Percentiles rank a stretch among this genome's conserved stretches.
Conservation (phyloP, 2,329 filamentous ascomycete species). For the Penicillium sp. region DNA sequence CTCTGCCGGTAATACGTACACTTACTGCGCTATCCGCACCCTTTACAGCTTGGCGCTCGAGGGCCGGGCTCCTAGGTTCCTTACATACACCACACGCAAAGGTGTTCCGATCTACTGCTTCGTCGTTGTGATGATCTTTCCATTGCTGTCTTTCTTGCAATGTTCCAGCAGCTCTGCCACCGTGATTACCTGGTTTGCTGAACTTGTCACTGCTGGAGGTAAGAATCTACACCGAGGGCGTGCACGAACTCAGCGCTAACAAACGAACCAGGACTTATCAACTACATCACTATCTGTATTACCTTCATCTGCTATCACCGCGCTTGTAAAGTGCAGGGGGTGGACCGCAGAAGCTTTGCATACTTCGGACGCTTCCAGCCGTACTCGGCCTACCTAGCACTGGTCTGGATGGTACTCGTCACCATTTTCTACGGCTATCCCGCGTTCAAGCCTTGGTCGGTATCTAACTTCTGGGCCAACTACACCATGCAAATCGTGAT, state of each 20-base stretch:
- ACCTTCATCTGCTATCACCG: conserved; percentile 62
- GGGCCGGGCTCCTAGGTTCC: conserved; percentile 54
- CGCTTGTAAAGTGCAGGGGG: conserved; percentile 52
- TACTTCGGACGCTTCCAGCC: conserved; percentile 62
- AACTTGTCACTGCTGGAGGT: conserved; percentile 58
- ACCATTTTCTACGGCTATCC: conserved; percentile 56
- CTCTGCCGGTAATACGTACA: conserved; percentile 58
- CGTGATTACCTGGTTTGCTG: conserved; percentile 57
- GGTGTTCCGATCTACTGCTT: conserved; percentile 65
- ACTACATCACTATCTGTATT: conserved; percentile 61
- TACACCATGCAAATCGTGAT: conserved; percentile 60
- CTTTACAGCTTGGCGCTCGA: conserved; percentile 56
- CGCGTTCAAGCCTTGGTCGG: conserved; percentile 49
- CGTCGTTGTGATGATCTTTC: conserved; percentile 54
- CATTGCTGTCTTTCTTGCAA: conserved; percentile 55
- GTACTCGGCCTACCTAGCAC: conserved; percentile 46
- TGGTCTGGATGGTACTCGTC: conserved; percentile 26
- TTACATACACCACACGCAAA: conserved; percentile 59
- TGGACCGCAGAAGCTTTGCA: conserved; percentile 55
- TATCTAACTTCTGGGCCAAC: conserved; percentile 49
- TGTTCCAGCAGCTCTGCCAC: conserved; percentile 50
- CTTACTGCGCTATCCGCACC: conserved; percentile 54
- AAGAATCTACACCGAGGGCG: conserved; percentile 12
- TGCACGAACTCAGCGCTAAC: conserved; percentile 24
- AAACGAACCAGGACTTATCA: conserved; percentile 44